Evolutionary conservation across 768 basidiomycete genomes (phyloP), one percentile per base, ranked within the genome.

Genomic region (Leccinellum rugosiceps): DNA sequence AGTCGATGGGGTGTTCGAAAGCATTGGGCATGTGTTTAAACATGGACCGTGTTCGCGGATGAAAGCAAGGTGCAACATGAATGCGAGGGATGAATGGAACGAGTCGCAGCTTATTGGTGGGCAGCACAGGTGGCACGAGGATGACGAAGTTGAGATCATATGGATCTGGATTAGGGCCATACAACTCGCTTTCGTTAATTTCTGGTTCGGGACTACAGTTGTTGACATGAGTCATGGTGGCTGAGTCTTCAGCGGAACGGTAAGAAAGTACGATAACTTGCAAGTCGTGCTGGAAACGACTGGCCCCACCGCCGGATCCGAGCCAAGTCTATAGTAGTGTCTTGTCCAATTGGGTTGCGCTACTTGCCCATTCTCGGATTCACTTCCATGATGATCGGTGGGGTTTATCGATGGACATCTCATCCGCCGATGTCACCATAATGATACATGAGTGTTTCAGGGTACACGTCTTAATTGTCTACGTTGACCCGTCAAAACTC

Each of bases 131-230:
- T 13, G 60, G 62, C 14, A 56, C 26, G 2, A 53, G 58, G 35
- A 68, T 44, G 35, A 62, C 32, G 19, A 62, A 69, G 38, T 68
- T 65, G 44, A 65, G 31, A 31, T 75, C 65, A 11, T 67, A 67
- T 14, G 68, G 67, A n/a, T 72, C 66, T 14, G 68, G 67, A n/a
- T 72, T 65, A 6, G 65, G 66, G 6, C 69, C 65, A 31, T 59
- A 58, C 48, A 71, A 41, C 34, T 58, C 59, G 26, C 8, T 52
- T 23, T 65, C 65, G 15, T 38, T 19, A 31, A 66, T 55, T n/a
- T 35, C 35, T 25, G 58, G 55, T 25, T 46, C 56, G 28, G 59
- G 55, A 21, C 34, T n/a, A 4, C 57, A 58, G 43, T 53, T 70
- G 17, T 50, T 70, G 17, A 64, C 57, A 45, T 62, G 59, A 23